Base-by-base conservation (phyloP, 306 rosid species). In the Rubus parviflorus region DNA sequence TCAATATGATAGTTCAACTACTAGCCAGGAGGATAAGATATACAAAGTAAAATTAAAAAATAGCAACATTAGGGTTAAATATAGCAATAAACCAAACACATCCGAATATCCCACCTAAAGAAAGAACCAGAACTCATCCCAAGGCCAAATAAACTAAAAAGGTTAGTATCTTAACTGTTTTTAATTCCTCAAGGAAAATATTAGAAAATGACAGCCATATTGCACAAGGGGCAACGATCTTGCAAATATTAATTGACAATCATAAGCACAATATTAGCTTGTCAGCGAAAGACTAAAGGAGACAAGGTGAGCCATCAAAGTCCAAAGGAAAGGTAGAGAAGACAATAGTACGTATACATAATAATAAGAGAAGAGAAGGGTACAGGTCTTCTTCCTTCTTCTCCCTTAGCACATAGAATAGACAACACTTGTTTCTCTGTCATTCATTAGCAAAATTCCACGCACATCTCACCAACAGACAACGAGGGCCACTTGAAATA, bases 101-200 rank as follows among this genome's bases (percentile, higher is more conserved):
- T 38, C n/a, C 68, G 35, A 8, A 12, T 5, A 30, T 25, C 51
- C 20, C n/a, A 53, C 52, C 56, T 14, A 4, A 22, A 41, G 30
- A 73, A 6, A 73, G 53, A 41, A 57, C 49, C 38, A 19, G 10
- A 72, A 11, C 76, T 38, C 57, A 72, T 72, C 52, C 51, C 23
- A 45, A 53, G 4, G 19, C 20, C 42, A 7, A 42, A 5, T 53
- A 42, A 57, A 58, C 68, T 23, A 73, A 30, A 15, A 4, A 23
- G 22, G 25, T 15, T 60, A 37, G 68, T n/a, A 23, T 11, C 41
- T 40, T 12, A 3, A 13, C 30, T 13, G 7, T 9, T 23, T 23
- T 73, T 22, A 8, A 7, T 41, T 41, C 45, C 67, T 61, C 13
- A 5, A 30, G 38, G 3, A 16, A 58, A 10, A 62, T 25, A 25